phyloP scores from a whole-genome alignment of 2,329 filamentous ascomycete species.

The Monilinia laxa region DNA sequence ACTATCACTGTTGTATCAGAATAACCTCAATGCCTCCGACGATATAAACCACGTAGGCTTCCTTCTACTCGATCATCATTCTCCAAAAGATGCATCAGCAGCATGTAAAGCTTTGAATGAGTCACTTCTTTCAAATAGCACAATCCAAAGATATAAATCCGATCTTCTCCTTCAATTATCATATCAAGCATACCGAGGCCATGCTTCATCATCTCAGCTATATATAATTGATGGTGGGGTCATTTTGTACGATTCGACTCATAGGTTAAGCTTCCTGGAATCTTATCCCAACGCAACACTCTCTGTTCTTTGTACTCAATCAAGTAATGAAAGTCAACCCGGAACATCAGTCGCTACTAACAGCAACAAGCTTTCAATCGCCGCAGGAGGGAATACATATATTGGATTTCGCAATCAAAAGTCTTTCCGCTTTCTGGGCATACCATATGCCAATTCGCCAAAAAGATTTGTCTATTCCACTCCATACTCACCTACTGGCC shows the following conservation, averaged over 20 bases:
- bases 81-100: conserved; percentile 42
- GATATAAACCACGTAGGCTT: conserved; percentile 53
- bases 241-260: conserved; percentile 39
- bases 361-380: conserved; percentile 44
- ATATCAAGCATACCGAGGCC: conserved; percentile 47
- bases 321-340: conserved; percentile 41
- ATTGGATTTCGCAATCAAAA: conserved; percentile 54
- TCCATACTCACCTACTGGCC: conserved; percentile 46
- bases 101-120: conserved; percentile 52
- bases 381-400: conserved; percentile 47
- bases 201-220: conserved; percentile 40
- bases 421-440: conserved; percentile 45
- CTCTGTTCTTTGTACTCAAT: conserved; percentile 54
- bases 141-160: conserved; percentile 45
- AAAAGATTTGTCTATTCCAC: conserved; percentile 43
- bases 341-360: conserved; percentile 40
- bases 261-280: conserved; percentile 41
- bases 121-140: conserved; percentile 45
- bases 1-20: conserved; percentile 53
- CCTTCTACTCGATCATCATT: conserved; percentile 48
- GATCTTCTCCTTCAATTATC: conserved; percentile 49
- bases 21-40: conserved; percentile 54
- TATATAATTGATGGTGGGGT: conserved; percentile 48
- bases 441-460: conserved; percentile 35
- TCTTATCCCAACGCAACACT: conserved; percentile 39